Evolutionary conservation across 495 filamentous ascomycete genomes (phyloP).

Genomic region (Apodospora peruviana): DNA sequence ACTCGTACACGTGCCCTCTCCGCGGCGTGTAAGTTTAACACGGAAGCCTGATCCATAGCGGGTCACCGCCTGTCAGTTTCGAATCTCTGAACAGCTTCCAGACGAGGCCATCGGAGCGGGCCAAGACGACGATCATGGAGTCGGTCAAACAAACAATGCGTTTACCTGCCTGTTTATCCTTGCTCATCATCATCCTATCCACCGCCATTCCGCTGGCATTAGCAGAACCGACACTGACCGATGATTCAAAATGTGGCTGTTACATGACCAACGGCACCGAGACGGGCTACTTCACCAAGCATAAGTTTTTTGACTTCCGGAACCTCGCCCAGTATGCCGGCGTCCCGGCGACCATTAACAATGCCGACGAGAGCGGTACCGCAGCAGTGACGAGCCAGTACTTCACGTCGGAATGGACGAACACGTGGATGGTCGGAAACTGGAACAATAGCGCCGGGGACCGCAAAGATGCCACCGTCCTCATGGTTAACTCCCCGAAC

Average conservation of each 20-base stretch:
- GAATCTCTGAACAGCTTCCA: no score
- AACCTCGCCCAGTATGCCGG: conserved; percentile 33
- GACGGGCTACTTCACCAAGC: conserved; percentile 53
- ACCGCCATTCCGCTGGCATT: conserved; percentile 9
- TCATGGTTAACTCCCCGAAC: conserved; percentile 58
- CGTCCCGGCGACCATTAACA: conserved; percentile 30
- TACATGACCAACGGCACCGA: conserved; percentile 43
- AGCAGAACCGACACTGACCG: conserved; percentile 15
- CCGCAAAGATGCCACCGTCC: conserved; percentile 35
- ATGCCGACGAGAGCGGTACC: conserved; percentile 19
- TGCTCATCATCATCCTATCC: conserved; percentile 17
- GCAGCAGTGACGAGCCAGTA: conserved; percentile 34
- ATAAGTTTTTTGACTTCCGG: conserved; percentile 67
- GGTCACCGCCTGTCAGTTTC: no score
- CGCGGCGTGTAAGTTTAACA: no score
- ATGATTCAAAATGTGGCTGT: conserved; percentile 39
- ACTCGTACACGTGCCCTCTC: no score
- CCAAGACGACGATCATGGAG: conserved; percentile 8
- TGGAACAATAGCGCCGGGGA: conserved; percentile 45
- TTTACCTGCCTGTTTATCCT: conserved; percentile 11
- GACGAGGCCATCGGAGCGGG: no score
- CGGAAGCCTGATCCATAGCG: no score
- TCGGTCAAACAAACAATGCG: background rate
- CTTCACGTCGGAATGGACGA: conserved; percentile 35
- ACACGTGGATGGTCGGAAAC: conserved; percentile 54